phyloP scores from a whole-genome alignment of 257 asterid species.

The Primulina eburnea region DNA sequence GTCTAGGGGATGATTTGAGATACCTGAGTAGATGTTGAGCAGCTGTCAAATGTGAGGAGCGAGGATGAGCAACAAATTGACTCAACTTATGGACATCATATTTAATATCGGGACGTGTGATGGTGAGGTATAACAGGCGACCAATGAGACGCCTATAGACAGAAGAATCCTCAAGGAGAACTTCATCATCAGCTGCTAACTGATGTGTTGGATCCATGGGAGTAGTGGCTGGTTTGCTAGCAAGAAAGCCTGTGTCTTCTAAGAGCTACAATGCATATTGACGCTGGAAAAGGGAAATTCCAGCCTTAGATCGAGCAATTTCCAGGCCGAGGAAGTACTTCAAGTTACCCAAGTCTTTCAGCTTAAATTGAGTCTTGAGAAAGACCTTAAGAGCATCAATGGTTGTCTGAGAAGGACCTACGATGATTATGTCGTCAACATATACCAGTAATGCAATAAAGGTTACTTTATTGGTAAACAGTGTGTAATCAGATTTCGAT shows the following conservation, averaged over 20 bases:
- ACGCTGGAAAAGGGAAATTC: not conserved
- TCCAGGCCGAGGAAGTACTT: not conserved
- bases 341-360: not conserved
- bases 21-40: not conserved
- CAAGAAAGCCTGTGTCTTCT: not conserved
- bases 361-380: not conserved
- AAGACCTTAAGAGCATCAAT: not conserved
- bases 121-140: not conserved
- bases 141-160: not conserved
- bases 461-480: not conserved
- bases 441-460: not conserved
- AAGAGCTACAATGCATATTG: not conserved
- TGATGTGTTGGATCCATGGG: not conserved
- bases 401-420: rapidly evolving
- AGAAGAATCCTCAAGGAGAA: not conserved
- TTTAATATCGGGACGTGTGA: not conserved
- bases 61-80: not conserved
- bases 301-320: too few relatives aligned
- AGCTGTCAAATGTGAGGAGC: not conserved
- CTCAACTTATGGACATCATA: not conserved
- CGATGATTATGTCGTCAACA: not conserved
- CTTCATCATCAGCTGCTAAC: too few relatives aligned
- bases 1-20: not conserved
- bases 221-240: not conserved
- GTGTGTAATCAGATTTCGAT: not conserved